Percentiles rank a stretch among this genome's conserved stretches.
phyloP scores from a whole-genome alignment of 2,329 filamentous ascomycete genomes.

The Thyridium curvatum region DNA sequence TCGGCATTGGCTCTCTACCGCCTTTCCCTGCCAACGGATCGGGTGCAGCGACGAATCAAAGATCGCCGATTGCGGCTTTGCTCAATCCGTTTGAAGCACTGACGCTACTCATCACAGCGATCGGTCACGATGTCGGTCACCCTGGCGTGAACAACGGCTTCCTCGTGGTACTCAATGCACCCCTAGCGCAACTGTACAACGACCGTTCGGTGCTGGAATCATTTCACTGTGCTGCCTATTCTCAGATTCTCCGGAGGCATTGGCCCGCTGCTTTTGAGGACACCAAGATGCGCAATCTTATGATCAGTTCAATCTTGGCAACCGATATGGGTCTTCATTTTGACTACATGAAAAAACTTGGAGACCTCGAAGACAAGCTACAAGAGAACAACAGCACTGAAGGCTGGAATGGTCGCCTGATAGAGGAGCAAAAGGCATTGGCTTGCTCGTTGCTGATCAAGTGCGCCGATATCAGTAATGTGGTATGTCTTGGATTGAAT shows the following conservation, averaged over 20 bases:
- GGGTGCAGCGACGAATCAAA: conserved; percentile 24
- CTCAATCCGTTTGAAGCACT: conserved; percentile 84
- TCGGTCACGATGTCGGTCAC: conserved; percentile 95
- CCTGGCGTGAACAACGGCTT: conserved; percentile 98
- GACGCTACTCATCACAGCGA: conserved; percentile 87
- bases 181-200: conserved; percentile 91
- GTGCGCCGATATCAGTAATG: conserved; percentile 97
- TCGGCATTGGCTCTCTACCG: conserved; percentile 71
- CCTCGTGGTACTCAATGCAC: conserved; percentile 83
- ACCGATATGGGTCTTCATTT: conserved; percentile 98
- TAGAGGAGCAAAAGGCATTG: conserved; percentile 71
- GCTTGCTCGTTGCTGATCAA: conserved; percentile 93
- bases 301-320: conserved; percentile 96
- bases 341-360: conserved; percentile 88
- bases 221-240: conserved; percentile 95
- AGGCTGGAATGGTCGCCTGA: conserved; percentile 69
- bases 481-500: conserved; percentile 56
- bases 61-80: conserved; percentile 65
- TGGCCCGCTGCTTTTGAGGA: conserved; percentile 83
- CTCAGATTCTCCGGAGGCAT: conserved; percentile 85
- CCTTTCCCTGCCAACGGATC: conserved; percentile 45
- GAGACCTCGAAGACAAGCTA: conserved; percentile 73
- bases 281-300: conserved; percentile 72
- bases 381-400: conserved; percentile 59
- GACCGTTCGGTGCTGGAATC: conserved; percentile 95